Percentiles rank a stretch among this genome's conserved stretches.
Conservation (phyloP, 768 basidiomycete species). For the Strobilomyces echinocephalus region DNA sequence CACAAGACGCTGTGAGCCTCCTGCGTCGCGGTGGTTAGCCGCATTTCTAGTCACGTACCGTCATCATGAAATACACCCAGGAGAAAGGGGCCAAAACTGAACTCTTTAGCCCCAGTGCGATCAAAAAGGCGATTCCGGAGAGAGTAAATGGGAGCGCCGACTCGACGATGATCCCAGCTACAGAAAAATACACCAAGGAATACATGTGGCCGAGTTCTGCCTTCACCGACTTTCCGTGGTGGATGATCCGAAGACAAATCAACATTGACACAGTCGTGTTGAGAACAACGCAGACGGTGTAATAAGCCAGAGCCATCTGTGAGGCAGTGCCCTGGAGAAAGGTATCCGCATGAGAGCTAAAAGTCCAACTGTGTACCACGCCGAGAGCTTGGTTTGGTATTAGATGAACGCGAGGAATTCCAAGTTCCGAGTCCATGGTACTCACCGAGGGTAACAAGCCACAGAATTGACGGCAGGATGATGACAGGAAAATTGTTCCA, state of each 20-base stretch:
- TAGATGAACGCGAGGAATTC: too few relatives aligned
- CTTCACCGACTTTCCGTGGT: not conserved
- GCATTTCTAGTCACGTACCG: not conserved
- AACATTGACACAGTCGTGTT: not conserved
- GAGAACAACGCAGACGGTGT: not conserved
- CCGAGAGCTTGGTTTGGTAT: not conserved
- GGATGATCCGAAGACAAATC: not conserved
- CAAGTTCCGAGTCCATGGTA: not conserved
- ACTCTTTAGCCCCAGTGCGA: not conserved
- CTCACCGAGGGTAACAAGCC: not conserved
- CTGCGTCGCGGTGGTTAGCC: not conserved
- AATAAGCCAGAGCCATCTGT: not conserved
- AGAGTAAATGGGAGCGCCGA: not conserved
- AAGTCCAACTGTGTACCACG: not conserved
- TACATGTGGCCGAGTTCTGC: not conserved
- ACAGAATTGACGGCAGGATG: not conserved
- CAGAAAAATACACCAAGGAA: not conserved
- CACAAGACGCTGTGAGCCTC: not conserved
- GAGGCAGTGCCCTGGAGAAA: not conserved
- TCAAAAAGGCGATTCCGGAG: not conserved
- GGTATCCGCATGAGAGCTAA: not conserved
- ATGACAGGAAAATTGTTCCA: not conserved
- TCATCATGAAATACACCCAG: slow-evolving; percentile 1
- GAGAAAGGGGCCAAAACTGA: not conserved
- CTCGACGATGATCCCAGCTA: not conserved